These are phyloP conservation scores for Gomphus sp. DNA, from an alignment of 1,284 basidiomycete genomes.

Conservation along the genomic window DNA sequence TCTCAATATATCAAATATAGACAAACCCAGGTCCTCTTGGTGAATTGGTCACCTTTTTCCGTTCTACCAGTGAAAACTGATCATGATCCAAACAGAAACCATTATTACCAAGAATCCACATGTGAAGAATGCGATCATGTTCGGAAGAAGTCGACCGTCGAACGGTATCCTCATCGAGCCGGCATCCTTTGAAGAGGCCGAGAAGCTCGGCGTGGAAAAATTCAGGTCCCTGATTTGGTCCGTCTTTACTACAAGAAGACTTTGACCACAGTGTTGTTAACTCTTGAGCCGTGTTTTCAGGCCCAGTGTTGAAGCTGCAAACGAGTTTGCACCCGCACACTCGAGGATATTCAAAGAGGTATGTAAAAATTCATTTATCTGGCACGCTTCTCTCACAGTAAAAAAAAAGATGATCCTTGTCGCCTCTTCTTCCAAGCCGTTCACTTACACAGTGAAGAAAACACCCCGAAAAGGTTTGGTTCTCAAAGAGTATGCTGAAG, in stretches of 20 bases:
- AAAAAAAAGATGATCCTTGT: conserved; percentile 27
- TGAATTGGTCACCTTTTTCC: neutral
- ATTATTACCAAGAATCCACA: conserved; percentile 17
- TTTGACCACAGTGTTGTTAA: neutral
- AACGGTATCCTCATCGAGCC: too few species aligned
- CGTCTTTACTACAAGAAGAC: conserved; percentile 19
- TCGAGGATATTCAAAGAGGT: conserved; percentile 12
- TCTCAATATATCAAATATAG: neutral
- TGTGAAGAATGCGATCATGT: too few species aligned
- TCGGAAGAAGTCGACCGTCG: too few species aligned
- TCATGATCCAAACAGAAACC: neutral
- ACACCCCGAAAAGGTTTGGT: conserved; percentile 21
- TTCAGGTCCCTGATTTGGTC: too few species aligned
- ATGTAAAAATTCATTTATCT: conserved; percentile 19
- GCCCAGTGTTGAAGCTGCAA: conserved; percentile 19
- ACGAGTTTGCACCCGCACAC: conserved; percentile 20
- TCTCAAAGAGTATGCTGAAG: conserved; percentile 21
- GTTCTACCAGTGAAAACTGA: neutral
- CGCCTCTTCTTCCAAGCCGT: conserved; percentile 20
- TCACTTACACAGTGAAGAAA: conserved; percentile 23
- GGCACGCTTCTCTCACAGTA: neutral
- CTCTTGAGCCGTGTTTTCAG: conserved; percentile 7
- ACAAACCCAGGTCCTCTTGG: conserved; percentile 13
- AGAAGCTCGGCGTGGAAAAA: too few species aligned
- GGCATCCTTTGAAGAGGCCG: too few species aligned